phyloP scores from a whole-genome alignment of 208 protist genomes.

The Porcisia hertigi region DNA sequence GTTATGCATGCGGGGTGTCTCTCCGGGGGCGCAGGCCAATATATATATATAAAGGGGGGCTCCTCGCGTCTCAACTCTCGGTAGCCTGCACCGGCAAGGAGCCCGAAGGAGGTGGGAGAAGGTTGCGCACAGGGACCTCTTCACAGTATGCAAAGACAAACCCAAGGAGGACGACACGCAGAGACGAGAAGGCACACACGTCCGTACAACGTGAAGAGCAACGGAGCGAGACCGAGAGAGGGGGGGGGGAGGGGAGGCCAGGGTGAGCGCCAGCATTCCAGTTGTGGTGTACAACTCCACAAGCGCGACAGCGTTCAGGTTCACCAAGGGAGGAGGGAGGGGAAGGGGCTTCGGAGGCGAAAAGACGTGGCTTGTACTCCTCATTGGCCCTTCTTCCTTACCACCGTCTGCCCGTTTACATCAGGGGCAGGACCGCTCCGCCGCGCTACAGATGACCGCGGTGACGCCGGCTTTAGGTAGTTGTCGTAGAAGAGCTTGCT shows the following conservation, averaged over 20 bases:
- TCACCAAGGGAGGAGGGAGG: too few relatives aligned
- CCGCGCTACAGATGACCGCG: constrained; percentile 7
- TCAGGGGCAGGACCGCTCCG: constrained; percentile 9
- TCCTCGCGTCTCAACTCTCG: too few relatives aligned
- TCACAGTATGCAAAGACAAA: too few relatives aligned
- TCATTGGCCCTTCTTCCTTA: constrained; percentile 10
- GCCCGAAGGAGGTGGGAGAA: too few relatives aligned
- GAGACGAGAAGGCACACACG: constrained; percentile 2
- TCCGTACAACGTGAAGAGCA: not conserved
- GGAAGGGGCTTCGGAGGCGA: not conserved
- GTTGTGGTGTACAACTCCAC: too few relatives aligned
- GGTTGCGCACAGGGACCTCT: too few relatives aligned
- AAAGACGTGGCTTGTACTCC: not conserved
- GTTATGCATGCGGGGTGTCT: too few relatives aligned
- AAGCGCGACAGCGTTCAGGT: too few relatives aligned
- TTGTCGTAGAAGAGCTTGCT: constrained; percentile 74
- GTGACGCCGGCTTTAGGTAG: constrained; percentile 56
- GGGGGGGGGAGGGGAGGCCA: not conserved
- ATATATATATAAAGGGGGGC: too few relatives aligned
- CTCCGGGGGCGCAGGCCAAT: too few relatives aligned
- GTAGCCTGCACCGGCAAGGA: too few relatives aligned
- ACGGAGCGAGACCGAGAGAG: constrained; percentile 5
- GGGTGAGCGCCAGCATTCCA: too few relatives aligned
- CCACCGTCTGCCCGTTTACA: constrained; percentile 1
- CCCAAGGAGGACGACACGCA: not conserved